Percentiles rank a stretch among this genome's conserved stretches.
These are phyloP conservation scores for Panellus pusillus DNA, from an alignment of 768 basidiomycete species.

Conservation along the genomic window DNA sequence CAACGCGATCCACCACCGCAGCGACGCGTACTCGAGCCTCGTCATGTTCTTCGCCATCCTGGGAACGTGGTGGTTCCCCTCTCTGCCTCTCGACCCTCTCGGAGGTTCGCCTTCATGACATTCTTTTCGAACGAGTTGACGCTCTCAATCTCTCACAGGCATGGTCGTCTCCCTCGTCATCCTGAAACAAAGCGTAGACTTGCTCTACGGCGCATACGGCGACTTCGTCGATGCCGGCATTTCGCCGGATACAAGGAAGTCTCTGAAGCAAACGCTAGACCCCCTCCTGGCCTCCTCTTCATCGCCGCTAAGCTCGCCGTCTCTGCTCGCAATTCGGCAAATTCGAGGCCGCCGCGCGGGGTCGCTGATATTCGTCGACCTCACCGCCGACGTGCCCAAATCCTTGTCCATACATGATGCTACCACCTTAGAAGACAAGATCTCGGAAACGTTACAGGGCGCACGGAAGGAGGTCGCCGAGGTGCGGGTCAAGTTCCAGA, in stretches of 20 bases:
- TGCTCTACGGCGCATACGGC: constrained; percentile 69
- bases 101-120: constrained; percentile 59
- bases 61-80: constrained; percentile 83
- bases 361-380: constrained; percentile 80
- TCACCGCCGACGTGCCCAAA: constrained; percentile 70
- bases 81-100: constrained; percentile 88
- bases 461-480: constrained; percentile 70
- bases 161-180: constrained; percentile 90
- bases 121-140: not conserved
- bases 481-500: constrained; percentile 64
- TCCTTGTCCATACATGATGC: constrained; percentile 58
- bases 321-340: constrained; percentile 47
- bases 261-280: constrained; percentile 56
- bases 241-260: constrained; percentile 49
- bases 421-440: constrained; percentile 60
- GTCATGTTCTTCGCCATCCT: constrained; percentile 93
- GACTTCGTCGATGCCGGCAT: constrained; percentile 87
- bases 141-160: constrained; percentile 42
- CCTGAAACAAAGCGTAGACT: constrained; percentile 68
- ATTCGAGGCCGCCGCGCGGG: constrained; percentile 78
- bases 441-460: constrained; percentile 52
- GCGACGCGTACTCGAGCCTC: constrained; percentile 90
- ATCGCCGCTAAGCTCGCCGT: constrained; percentile 23
- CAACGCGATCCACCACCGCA: constrained; percentile 98
- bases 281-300: constrained; percentile 47